phyloP scores from a whole-genome alignment of 345 rosid species.

The Theobroma cacao region DNA sequence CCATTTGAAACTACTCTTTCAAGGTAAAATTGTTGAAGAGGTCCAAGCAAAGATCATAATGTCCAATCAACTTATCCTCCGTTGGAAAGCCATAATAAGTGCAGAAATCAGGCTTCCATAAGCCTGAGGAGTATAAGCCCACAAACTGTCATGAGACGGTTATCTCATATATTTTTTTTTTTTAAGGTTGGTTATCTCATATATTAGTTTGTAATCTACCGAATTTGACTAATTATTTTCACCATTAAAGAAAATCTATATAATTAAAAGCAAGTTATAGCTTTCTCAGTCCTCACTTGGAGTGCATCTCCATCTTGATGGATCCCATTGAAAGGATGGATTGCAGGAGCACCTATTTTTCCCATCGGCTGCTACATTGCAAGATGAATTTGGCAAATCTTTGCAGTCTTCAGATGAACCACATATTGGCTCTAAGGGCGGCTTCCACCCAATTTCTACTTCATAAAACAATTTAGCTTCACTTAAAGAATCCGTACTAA shows the following conservation, averaged over 20 bases:
- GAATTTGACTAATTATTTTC: not conserved
- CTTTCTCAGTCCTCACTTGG: not conserved
- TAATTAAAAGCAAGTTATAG: not conserved
- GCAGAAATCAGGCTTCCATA: not conserved
- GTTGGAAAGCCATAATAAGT: not conserved
- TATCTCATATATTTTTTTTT: not conserved
- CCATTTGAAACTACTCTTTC: not conserved
- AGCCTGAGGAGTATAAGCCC: not conserved
- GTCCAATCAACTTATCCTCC: not conserved
- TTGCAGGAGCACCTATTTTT: not conserved
- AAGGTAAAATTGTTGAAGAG: not conserved
- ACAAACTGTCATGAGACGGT: not conserved
- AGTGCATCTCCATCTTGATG: not conserved
- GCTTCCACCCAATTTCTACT: not conserved
- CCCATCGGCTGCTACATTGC: not conserved
- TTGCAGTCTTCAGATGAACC: slow-evolving; percentile 3
- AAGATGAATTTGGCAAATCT: slow-evolving; percentile 1
- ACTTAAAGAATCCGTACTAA: not conserved
- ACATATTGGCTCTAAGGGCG: not conserved
- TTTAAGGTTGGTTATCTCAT: too few relatives aligned
- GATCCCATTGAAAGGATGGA: not conserved
- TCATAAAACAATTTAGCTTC: not conserved
- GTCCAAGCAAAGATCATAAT: not conserved
- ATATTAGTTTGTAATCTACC: not conserved
- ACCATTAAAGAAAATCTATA: not conserved